Evolutionary conservation across 169 alveolate genomes (phyloP), one percentile per base, ranked within the genome.

Genomic region (Plasmodium adleri): DNA sequence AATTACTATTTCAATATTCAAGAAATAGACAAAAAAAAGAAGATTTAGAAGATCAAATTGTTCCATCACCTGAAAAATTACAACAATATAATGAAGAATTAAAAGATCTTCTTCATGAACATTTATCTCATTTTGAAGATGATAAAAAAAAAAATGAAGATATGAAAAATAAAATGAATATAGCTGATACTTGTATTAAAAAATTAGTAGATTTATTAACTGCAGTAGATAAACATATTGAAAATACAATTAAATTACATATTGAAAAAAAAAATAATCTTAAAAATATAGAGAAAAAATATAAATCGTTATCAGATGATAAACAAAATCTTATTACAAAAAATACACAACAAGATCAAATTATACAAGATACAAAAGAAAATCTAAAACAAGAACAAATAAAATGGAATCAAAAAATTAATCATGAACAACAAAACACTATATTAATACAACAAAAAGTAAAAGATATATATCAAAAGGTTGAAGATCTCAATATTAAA

Each of bases 31-130:
- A 86, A 59, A 86, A 86, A 60, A 86, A 86, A 86, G 92, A 86
- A 86, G 92, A 86, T 26, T 39, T 86, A 10, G 92, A 86, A 58
- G 92, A 86, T 62, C 92, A 86, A 62, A 72, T 86, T 58, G 92
- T 86, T 0, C 92, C 92, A 20, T 86, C 92, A 1, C 88, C 92
- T 0, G 92, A 86, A 72, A 86, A 86, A 26, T 63, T 86, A 70
- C 92, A 86, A 39, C 68, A 86, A 62, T 71, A 86, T 59, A 86
- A 86, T 54, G 75, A 86, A 3, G 92, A 86, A 60, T 71, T 86
- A n/a, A 86, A 72, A 9, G 70, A 86, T 71, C 66, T 71, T 22
- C n/a, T 86, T 47, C 32, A 9, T n/a, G 88, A 86, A 86, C 92
- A 72, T 72, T 7, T 86, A 28, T 71, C 92, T 3, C 52, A 86